Base-by-base conservation (phyloP, 2,329 filamentous ascomycete species). In the Alternaria metachromatica region DNA sequence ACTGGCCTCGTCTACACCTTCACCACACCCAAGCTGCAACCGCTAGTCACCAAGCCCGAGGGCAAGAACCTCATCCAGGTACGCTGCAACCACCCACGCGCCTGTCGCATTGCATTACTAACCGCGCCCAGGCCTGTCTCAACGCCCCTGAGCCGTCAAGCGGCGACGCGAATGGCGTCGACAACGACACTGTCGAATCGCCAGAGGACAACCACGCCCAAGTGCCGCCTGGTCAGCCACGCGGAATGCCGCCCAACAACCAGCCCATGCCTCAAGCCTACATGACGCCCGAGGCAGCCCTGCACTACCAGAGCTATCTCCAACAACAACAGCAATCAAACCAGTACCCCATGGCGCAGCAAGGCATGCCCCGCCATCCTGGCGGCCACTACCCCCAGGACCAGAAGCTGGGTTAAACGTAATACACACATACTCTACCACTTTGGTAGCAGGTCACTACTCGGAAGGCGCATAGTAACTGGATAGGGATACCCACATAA, bases 41-140 rank as follows among this genome's bases (percentile, higher is more conserved):
- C 96, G 67, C 89, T 99, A 58, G 96, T 98, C 73, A 99, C 96
- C 68, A 98, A 98, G 86, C 92, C 96, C 18, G 96, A 98, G 84
- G 96, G 96, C 84, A 99, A 99, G 88, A 99, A 99, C 81, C 86
- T 99, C 70, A 98, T 99, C 73, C 96, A 99, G 90, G 96, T 97
- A 88, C 70, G 89, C 63, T 62, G 57, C 68, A 26, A 45, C 59
- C 55, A 43, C 53, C 33, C 46, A 8, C 33, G 41, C 45, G 28
- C 30, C 25, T 30, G 49, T 66, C 61, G 63, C 66, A 61, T 62
- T 23, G 51, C 58, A 56, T 65, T 66, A 66, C 82, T 84, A 71
- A 84, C 78, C 55, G 72, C 25, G 23, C 59, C n/a, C 73, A 98
- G 95, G 94, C 96, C 55, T 99, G 96, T 80, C 84, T 99, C 65